Base-by-base conservation (phyloP, 2,329 filamentous ascomycete genomes). In the Aspergillus sp. region DNA sequence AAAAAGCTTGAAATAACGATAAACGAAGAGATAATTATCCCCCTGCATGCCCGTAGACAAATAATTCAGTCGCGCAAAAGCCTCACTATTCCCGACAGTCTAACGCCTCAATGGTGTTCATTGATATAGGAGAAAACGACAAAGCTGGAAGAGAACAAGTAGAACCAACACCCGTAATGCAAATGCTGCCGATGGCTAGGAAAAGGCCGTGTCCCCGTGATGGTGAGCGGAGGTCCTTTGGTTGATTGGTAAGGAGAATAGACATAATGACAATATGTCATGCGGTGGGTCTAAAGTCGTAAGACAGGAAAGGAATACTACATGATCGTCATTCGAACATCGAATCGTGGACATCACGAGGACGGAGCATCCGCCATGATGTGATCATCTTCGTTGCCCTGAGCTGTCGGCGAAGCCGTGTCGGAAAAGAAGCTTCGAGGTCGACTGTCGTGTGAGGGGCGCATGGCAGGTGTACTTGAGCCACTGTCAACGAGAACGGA, bases 321-420 rank as follows among this genome's bases (percentile, higher is more conserved):
- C 31, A 60, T 62, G 56, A 59, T 59, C 55, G 52, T 62, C 54
- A 63, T 59, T 18, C 11, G 47, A 57, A 36, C 10, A 12, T 52
- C 49, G 24, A 55, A 50, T 50, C 54, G 52, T 61, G 39, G 45
- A 39, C 12, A 14, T 32, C 54, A 26, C 51, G 9, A 45, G 18
- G 29, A 53, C 50, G 42, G 67, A 12, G 70, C 73, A 63, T 77
- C 74, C 42, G 65, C 59, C 74, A 77, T 77, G 31, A 63, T 51
- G 20, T 75, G 69, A 49, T 77, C 74, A 32, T 65, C 63, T 53
- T 73, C 72, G 55, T 61, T 67, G 57, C 57, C 63, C 11, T 67
- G 62, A 14, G 68, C 63, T 52, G 69, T 63, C 6, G 67, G 63
- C 10, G 70, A 68, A 9, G 72, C 68, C 11, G 72, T 71, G n/a